These are phyloP conservation scores for Fagopyrum esculentum DNA, from an alignment of 148 eudicot genomes.

Conservation along the genomic window DNA sequence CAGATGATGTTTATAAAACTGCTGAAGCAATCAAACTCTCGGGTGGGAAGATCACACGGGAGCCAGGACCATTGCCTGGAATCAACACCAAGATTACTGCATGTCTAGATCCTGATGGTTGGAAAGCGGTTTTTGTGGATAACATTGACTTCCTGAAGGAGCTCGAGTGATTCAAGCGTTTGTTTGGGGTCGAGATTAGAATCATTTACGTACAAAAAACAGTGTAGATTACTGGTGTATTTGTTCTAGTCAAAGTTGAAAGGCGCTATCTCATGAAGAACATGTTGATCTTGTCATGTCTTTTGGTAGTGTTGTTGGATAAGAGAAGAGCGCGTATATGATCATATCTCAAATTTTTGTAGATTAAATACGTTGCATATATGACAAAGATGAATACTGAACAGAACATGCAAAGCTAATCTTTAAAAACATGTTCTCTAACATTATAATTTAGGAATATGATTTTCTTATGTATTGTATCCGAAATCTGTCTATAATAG, in stretches of 20 bases:
- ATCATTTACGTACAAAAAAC: neutral
- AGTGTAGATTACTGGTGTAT: constrained; percentile 13
- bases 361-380: neutral
- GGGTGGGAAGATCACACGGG: constrained; percentile 38
- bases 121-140: constrained; percentile 36
- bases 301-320: constrained; percentile 8
- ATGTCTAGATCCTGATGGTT: constrained; percentile 48
- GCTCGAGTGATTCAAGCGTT: constrained; percentile 2
- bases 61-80: constrained; percentile 45
- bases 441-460: no score
- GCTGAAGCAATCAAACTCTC: constrained; percentile 39
- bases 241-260: constrained; percentile 8
- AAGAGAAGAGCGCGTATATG: neutral
- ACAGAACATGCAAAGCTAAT: no score
- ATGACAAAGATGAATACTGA: neutral
- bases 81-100: constrained; percentile 42
- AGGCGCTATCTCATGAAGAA: neutral
- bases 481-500: no score
- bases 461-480: no score
- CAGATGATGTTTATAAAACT: constrained; percentile 44
- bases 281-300: neutral
- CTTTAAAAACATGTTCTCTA: no score
- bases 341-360: neutral
- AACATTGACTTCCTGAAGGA: constrained; percentile 19
- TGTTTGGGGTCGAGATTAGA: neutral